A percentile compares a stretch with the other conserved stretches of the same genome.
These are phyloP conservation scores for Canna indica DNA, from an alignment of 176 grass and related monocot genomes.

Conservation along the genomic window DNA sequence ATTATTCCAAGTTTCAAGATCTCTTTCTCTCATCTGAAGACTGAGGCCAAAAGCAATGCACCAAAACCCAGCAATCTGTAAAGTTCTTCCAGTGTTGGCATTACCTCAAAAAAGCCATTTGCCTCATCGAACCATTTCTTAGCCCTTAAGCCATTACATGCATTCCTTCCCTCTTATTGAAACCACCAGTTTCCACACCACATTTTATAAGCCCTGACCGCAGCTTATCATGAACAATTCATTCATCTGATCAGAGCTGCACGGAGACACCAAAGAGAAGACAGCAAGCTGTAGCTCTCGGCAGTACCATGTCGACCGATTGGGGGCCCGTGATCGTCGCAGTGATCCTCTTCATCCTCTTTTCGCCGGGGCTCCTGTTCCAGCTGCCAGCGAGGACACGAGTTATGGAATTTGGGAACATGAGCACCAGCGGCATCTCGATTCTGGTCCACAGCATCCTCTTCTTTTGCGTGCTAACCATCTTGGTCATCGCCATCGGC, in stretches of 20 bases:
- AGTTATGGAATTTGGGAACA: constrained; percentile 12
- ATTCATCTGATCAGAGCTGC: too few relatives aligned
- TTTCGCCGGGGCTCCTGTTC: not conserved
- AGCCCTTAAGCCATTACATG: not conserved
- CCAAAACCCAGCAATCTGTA: not conserved
- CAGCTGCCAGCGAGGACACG: constrained; percentile 4
- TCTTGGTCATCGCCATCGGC: constrained; percentile 8
- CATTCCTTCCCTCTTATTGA: not conserved
- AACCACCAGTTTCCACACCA: not conserved
- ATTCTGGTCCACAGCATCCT: constrained; percentile 9
- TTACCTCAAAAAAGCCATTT: too few relatives aligned
- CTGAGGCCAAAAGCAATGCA: not conserved
- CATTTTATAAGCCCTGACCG: not conserved
- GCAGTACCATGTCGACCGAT: not conserved
- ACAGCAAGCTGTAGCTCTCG: not conserved
- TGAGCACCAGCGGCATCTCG: constrained; percentile 10
- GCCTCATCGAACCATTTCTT: too few relatives aligned
- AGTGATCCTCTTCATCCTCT: constrained; percentile 4
- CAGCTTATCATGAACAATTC: not conserved
- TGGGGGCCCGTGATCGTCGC: constrained; percentile 10
- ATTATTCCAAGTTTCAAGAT: not conserved
- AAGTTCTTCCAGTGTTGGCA: too few relatives aligned
- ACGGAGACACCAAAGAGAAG: too few relatives aligned
- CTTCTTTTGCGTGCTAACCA: constrained; percentile 8
- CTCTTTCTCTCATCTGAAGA: not conserved